A percentile compares a stretch with the other conserved stretches of the same genome.
Evolutionary conservation across 768 basidiomycete genomes (phyloP).

Genomic region (Dendrothele bispora): DNA sequence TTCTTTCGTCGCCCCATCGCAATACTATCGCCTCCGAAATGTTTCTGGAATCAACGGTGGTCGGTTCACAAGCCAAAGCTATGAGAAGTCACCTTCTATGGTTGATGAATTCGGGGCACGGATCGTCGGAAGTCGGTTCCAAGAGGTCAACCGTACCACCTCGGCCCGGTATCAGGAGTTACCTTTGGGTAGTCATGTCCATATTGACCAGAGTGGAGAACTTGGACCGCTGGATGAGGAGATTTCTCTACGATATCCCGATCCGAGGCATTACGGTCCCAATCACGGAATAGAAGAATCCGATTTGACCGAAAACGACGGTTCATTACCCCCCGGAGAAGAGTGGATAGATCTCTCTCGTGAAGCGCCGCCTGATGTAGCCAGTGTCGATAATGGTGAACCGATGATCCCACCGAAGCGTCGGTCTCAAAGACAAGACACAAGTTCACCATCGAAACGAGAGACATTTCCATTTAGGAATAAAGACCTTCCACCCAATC

Average conservation of each 20-base stretch:
- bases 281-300: constrained; percentile 39
- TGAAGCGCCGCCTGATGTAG: constrained; percentile 40
- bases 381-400: constrained; percentile 24
- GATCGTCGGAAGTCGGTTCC: constrained; percentile 67
- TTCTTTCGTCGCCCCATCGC: constrained; percentile 77
- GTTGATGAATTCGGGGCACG: constrained; percentile 62
- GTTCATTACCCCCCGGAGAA: constrained; percentile 29
- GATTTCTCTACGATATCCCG: constrained; percentile 46
- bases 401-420: constrained; percentile 24
- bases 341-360: constrained; percentile 64
- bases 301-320: constrained; percentile 27
- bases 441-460: constrained; percentile 33
- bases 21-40: constrained; percentile 73
- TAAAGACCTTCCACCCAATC: constrained; percentile 23
- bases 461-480: constrained; percentile 67
- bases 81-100: constrained; percentile 44
- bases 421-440: constrained; percentile 21
- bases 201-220: constrained; percentile 51
- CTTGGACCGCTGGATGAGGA: constrained; percentile 35
- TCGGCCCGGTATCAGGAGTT: constrained; percentile 58
- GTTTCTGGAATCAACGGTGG: constrained; percentile 63
- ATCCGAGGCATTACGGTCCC: constrained; percentile 54
- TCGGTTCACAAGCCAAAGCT: constrained; percentile 46
- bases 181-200: constrained; percentile 58
- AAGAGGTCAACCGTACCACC: constrained; percentile 68